These are phyloP conservation scores for Moniliella sp. DNA, from an alignment of 1,284 basidiomycete species.

Conservation along the genomic window DNA sequence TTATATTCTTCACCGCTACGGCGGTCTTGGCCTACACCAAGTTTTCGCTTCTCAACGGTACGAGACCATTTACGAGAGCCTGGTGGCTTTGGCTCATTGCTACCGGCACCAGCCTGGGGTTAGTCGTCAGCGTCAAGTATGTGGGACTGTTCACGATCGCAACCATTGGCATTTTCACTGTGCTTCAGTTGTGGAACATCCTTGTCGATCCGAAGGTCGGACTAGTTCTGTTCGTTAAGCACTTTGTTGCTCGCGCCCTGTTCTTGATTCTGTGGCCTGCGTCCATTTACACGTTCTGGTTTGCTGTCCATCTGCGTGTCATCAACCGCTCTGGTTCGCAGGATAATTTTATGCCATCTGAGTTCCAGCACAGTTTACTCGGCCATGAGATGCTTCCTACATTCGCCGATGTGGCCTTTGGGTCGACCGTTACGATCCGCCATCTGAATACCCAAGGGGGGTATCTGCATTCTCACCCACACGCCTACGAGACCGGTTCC, in stretches of 20 bases:
- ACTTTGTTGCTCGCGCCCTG: slow-evolving; percentile 71
- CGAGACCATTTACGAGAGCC: slow-evolving; percentile 47
- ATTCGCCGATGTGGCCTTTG: slow-evolving; percentile 64
- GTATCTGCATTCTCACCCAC: slow-evolving; percentile 80
- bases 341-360: slow-evolving; percentile 87
- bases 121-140: slow-evolving; percentile 87
- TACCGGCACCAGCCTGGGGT: slow-evolving; percentile 67
- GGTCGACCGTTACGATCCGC: slow-evolving; percentile 60
- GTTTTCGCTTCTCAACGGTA: slow-evolving; percentile 71
- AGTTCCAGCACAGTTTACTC: slow-evolving; percentile 88
- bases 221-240: no score
- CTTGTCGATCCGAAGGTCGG: slow-evolving; percentile 66
- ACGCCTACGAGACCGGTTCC: slow-evolving; percentile 52
- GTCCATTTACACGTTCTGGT: slow-evolving; percentile 81
- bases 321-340: slow-evolving; percentile 76
- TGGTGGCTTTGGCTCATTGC: slow-evolving; percentile 86
- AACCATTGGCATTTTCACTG: slow-evolving; percentile 63
- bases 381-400: no score
- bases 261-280: slow-evolving; percentile 69
- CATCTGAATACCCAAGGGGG: slow-evolving; percentile 93
- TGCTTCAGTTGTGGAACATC: slow-evolving; percentile 70
- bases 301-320: slow-evolving; percentile 76
- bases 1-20: slow-evolving; percentile 89
- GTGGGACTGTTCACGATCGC: slow-evolving; percentile 97
- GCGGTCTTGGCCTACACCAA: slow-evolving; percentile 66